Base-by-base conservation (phyloP, 192 early-diverging fungal species). In the Podila minutissima region DNA sequence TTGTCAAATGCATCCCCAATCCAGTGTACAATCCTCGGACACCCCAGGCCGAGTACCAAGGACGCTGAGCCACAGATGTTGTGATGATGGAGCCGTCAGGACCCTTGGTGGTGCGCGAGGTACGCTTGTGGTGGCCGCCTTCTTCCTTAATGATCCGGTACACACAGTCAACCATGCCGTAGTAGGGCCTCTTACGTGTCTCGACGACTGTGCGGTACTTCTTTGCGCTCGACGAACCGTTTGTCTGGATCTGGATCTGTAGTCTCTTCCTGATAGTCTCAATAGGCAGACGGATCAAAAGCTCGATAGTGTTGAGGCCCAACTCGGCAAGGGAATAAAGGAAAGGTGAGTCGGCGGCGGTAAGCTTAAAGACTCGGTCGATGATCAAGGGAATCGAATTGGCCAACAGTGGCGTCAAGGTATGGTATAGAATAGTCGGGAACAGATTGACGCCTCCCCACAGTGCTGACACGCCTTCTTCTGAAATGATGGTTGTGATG, bases 231-330 rank as follows among this genome's bases (percentile, higher is more conserved):
- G 88, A 57, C 85, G 79, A 26, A 26, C 20, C 58, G 46, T 71
- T 58, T 24, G 28, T 3, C 35, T 81, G 71, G n/a, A 92, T 87
- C 78, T 99, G 97, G 28, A 93, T 90, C 59, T 94, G 93, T 46
- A 99, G 76, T 29, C 97, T 89, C 71, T 95, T 93, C 12, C 97
- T 86, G 53, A 95, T 90, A 13, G 97, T 94, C 49, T 99, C 95
- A 28, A 99, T 84, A 2, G 97, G 97, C 41, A 96, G 83, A 61
- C 92, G 91, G 26, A 98, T 90, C 15, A 90, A 72, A 0, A 93
- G 83, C 63, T 97, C 90, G 1, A 96, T 61, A 0, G 93, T 94
- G 64, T 93, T 87, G 57, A 95, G 86, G 3, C 85, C 85, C 24
- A 97, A 79, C 31, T 91, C 88, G 26, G 88, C 90, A 22, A 92